phyloP scores from a whole-genome alignment of 257 asterid species.

The Mitragyna speciosa region DNA sequence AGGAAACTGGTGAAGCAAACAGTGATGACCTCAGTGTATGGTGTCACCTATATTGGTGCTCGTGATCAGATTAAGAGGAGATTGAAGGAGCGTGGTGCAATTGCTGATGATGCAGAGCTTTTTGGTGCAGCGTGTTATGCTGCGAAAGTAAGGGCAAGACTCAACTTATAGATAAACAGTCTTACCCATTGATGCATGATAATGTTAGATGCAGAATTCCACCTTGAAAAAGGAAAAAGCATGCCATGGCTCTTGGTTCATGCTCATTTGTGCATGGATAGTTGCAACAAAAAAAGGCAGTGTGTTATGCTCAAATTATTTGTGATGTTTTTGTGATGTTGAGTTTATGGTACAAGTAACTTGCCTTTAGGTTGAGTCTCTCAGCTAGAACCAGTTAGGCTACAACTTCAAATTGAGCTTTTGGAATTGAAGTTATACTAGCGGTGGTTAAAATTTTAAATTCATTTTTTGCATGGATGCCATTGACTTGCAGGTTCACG shows the following conservation, averaged over 20 bases:
- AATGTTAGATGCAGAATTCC: neutral
- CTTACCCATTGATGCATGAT: neutral
- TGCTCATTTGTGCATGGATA: neutral
- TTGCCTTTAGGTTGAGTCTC: neutral
- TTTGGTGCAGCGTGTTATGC: conserved; percentile 91
- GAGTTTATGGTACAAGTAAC: neutral
- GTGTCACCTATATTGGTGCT: conserved; percentile 97
- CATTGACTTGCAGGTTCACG: neutral
- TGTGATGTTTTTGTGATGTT: too few species aligned
- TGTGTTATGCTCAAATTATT: neutral
- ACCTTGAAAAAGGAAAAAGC: neutral
- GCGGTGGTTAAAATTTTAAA: neutral
- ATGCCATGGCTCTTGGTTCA: neutral
- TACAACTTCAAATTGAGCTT: neutral
- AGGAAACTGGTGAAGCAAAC: conserved; percentile 98
- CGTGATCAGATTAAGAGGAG: conserved; percentile 93
- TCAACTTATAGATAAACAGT: neutral
- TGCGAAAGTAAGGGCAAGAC: conserved; percentile 66
- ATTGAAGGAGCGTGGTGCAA: conserved; percentile 74
- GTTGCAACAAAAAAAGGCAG: neutral
- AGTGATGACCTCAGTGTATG: conserved; percentile 99
- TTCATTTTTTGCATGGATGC: too few species aligned
- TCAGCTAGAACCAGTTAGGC: neutral
- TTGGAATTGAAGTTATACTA: neutral
- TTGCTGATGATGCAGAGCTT: conserved; percentile 65